phyloP scores from a whole-genome alignment of 1,139 yeast genomes.

The Diutina sp. region DNA sequence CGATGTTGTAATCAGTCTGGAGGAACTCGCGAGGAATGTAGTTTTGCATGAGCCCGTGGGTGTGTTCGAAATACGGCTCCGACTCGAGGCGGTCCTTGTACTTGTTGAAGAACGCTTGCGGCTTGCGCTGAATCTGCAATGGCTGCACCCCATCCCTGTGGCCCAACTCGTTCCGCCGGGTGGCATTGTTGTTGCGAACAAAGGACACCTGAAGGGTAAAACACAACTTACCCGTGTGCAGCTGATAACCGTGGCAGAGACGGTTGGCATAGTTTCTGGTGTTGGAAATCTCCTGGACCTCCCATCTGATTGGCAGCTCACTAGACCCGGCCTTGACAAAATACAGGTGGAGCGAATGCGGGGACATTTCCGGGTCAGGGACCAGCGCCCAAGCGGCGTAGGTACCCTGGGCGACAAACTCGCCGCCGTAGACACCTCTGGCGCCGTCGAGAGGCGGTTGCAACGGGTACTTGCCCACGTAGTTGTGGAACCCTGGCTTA shows the following conservation, averaged over 20 bases:
- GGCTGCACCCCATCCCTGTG: conserved; percentile 13
- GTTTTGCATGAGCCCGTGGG: conserved; percentile 20
- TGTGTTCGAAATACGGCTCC: conserved; percentile 13
- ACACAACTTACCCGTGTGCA: conserved; percentile 17
- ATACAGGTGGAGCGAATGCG: conserved; percentile 28
- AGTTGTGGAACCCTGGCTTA: conserved; percentile 4
- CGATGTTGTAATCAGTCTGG: conserved; percentile 8
- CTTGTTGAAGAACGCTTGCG: conserved; percentile 19
- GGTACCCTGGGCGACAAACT: conserved; percentile 20
- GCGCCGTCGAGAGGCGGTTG: conserved; percentile 18
- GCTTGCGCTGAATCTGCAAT: conserved; percentile 17
- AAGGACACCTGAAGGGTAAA: conserved; percentile 24
- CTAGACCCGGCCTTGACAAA: conserved; percentile 26
- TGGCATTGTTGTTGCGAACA: conserved; percentile 16
- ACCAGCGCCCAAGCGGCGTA: conserved; percentile 28
- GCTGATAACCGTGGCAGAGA: conserved; percentile 21
- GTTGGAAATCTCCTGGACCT: conserved; percentile 17
- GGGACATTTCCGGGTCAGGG: conserved; percentile 14
- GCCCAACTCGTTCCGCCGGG: conserved; percentile 9
- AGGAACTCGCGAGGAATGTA: conserved; percentile 18
- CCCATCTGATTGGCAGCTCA: conserved; percentile 22
- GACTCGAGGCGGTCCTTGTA: conserved; percentile 18
- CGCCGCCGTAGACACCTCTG: conserved; percentile 32
- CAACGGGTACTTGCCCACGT: conserved; percentile 23
- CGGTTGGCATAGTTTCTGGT: conserved; percentile 26